Evolutionary conservation across 2,329 filamentous ascomycete species (phyloP), one percentile per base, ranked within the genome.

Genomic region (Neoascochyta sp.): DNA sequence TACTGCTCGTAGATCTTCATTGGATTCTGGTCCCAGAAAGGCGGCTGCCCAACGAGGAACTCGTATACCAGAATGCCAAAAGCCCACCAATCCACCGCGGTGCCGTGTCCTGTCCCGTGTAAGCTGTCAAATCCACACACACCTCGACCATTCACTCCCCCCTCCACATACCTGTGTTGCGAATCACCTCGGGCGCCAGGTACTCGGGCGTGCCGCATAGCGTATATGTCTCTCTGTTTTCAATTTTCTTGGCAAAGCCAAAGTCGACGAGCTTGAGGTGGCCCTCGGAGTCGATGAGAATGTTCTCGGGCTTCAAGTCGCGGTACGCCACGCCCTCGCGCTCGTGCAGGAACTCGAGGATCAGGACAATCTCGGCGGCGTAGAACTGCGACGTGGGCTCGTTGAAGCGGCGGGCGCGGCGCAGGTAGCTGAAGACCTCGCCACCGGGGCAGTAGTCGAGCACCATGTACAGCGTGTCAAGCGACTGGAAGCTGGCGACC

Each of bases 11-110:
- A 90, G 36, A 90, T 90, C 59, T 89, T 86, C 45, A 90, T 85
- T 1, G 85, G 85, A 45, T 88, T 90, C 44, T 86, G 80, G 54
- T 89, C 81, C 83, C 85, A 92, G 57, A 90, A 92, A 0, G 86
- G 86, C 9, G 86, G 86, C 54, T 89, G 88, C 16, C 86, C 86
- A 7, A 86, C 87, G 27, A 90, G 67, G 55, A 90, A 90, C 57
- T 92, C 86, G 61, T 87, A 90, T 36, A 90, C 80, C 34, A 92
- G 64, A 45, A 90, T 88, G 15, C 86, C 86, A 46, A 92, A 71
- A 1, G 86, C 85, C 86, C 86, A 90, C 85, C 85, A 90, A 67
- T 90, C 85, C 19, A 90, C 85, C 9, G 85, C 83, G 25, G 75
- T 73, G 30, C 78, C 76, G 49, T 82, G 78, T 13, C 78, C 75